These are phyloP conservation scores for Cordia subcordata DNA, from an alignment of 257 asterid species.

Conservation along the genomic window DNA sequence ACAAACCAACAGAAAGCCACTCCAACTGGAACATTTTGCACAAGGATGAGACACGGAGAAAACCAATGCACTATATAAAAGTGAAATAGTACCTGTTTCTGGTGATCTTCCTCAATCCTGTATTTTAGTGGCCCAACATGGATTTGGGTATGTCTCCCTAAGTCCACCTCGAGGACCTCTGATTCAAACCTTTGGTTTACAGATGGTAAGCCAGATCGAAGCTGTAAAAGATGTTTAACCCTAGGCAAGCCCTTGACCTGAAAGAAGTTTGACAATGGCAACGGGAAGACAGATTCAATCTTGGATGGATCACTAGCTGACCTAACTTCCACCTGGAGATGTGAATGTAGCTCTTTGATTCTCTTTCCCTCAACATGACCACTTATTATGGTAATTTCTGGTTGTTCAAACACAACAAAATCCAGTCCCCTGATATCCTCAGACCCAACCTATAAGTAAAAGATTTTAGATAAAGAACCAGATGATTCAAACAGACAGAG, in stretches of 20 bases:
- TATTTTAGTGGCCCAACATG: slow-evolving; percentile 80
- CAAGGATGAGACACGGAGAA: too few relatives aligned
- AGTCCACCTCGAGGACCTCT: slow-evolving; percentile 73
- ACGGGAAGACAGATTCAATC: slow-evolving; percentile 70
- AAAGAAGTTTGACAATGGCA: slow-evolving; percentile 88
- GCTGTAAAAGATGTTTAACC: slow-evolving; percentile 81
- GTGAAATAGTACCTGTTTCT: slow-evolving; percentile 63
- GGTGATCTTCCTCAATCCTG: slow-evolving; percentile 53
- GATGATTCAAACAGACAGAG: background rate
- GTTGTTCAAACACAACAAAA: slow-evolving; percentile 85
- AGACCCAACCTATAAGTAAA: slow-evolving; percentile 51
- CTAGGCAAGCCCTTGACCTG: slow-evolving; percentile 91
- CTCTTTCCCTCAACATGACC: slow-evolving; percentile 82
- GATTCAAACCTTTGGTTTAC: slow-evolving; percentile 59
- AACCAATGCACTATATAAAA: background rate
- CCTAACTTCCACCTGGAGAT: slow-evolving; percentile 70
- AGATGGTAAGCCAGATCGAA: slow-evolving; percentile 57
- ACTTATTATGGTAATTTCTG: slow-evolving; percentile 75
- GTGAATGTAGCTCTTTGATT: slow-evolving; percentile 57
- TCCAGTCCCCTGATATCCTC: slow-evolving; percentile 62
- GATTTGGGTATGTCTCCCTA: slow-evolving; percentile 54
- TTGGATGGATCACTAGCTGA: slow-evolving; percentile 61
- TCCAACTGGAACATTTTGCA: too few relatives aligned
- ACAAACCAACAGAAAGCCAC: too few relatives aligned
- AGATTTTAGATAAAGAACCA: background rate